Percentiles rank a stretch among this genome's conserved stretches.
Evolutionary conservation across 768 basidiomycete genomes (phyloP).

Genomic region (Nevesoporus exiguus): DNA sequence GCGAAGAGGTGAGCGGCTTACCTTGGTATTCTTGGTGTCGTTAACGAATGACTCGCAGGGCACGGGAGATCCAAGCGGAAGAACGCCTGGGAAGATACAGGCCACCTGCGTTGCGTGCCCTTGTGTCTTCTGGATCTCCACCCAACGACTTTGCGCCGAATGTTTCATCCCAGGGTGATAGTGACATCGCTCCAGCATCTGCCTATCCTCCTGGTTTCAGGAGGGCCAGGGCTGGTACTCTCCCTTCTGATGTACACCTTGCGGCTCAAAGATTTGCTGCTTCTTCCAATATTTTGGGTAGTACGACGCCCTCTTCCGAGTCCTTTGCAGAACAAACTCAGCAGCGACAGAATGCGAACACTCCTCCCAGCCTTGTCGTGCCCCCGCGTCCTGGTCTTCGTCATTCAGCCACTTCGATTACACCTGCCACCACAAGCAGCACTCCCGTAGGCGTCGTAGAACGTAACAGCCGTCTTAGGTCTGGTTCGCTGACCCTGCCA

Average conservation of each 20-base stretch:
- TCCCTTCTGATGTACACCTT: slow-evolving; percentile 92
- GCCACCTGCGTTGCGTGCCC: slow-evolving; percentile 72
- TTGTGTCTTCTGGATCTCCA: slow-evolving; percentile 68
- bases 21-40: slow-evolving; percentile 11
- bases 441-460: slow-evolving; percentile 39
- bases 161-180: slow-evolving; percentile 56
- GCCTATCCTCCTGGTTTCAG: slow-evolving; percentile 85
- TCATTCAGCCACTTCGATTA: slow-evolving; percentile 69
- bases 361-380: slow-evolving; percentile 39
- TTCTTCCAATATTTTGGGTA: slow-evolving; percentile 54
- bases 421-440: slow-evolving; percentile 47
- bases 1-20: slow-evolving; percentile 67
- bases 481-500: slow-evolving; percentile 88
- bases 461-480: slow-evolving; percentile 81
- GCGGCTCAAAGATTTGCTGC: slow-evolving; percentile 80
- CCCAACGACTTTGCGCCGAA: slow-evolving; percentile 64
- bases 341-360: slow-evolving; percentile 35
- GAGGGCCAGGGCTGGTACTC: slow-evolving; percentile 95
- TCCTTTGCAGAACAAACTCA: slow-evolving; percentile 46
- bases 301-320: slow-evolving; percentile 47
- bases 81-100: slow-evolving; percentile 70
- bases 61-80: slow-evolving; percentile 81
- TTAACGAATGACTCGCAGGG: slow-evolving; percentile 44
- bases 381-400: slow-evolving; percentile 64
- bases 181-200: slow-evolving; percentile 58